phyloP scores from a whole-genome alignment of 202 grass and related monocot genomes.

The Musa balbisiana region DNA sequence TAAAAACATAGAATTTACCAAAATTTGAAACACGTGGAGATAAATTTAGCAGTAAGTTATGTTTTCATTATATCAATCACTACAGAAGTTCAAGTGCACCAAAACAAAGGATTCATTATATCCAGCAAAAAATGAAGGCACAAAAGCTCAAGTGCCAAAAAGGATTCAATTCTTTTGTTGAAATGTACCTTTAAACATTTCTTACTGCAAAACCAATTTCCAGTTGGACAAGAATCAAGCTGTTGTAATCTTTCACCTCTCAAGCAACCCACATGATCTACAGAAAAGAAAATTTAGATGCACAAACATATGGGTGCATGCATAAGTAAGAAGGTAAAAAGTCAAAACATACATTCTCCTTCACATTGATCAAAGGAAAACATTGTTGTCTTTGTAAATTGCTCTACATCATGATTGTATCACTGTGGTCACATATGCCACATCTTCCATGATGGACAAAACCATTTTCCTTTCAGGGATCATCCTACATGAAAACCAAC shows the following conservation, averaged over 20 bases:
- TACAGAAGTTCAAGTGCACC: no score
- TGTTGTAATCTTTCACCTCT: slow-evolving; percentile 24
- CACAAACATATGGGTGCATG: slow-evolving; percentile 1
- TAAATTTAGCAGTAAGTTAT: no score
- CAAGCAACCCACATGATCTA: slow-evolving; percentile 66
- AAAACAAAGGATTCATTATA: no score
- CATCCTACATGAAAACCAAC: slow-evolving; percentile 37
- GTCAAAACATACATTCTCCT: slow-evolving; percentile 47
- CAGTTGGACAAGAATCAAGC: slow-evolving; percentile 32
- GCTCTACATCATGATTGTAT: slow-evolving; percentile 40
- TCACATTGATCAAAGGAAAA: slow-evolving; percentile 72
- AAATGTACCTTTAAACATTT: slow-evolving; percentile 49
- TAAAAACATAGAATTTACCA: no score
- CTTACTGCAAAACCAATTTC: slow-evolving; percentile 58
- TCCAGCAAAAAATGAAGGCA: slow-evolving; percentile 2
- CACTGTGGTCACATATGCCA: slow-evolving; percentile 41
- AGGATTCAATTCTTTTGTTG: background rate
- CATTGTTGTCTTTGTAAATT: slow-evolving; percentile 47
- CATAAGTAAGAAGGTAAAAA: slow-evolving; percentile 18
- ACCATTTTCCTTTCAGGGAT: slow-evolving; percentile 53
- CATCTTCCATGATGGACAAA: slow-evolving; percentile 60
- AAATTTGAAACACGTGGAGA: no score
- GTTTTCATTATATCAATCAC: no score
- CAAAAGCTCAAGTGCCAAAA: background rate
- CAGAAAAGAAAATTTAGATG: slow-evolving; percentile 26